phyloP scores from a whole-genome alignment of 306 rosid species.

The Rosa chinensis region DNA sequence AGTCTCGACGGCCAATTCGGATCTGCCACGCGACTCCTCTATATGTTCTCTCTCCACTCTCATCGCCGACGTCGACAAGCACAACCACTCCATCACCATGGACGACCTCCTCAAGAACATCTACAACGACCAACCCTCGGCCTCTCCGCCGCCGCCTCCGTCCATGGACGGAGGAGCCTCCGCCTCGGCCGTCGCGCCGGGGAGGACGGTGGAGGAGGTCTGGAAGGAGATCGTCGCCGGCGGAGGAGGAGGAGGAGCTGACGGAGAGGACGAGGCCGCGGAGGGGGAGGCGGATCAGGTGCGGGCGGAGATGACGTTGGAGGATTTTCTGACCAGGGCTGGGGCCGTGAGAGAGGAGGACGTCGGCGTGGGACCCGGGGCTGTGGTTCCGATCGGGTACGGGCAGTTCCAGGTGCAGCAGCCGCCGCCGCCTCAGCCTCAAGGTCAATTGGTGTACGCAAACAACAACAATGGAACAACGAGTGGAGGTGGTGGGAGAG shows the following conservation, averaged over 20 bases:
- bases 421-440: conserved; percentile 10
- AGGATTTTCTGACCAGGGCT: conserved; percentile 60
- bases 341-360: conserved; percentile 62
- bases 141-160: neutral
- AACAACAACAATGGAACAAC: conserved; percentile 26
- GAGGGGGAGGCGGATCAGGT: conserved; percentile 19
- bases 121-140: conserved; percentile 23
- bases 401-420: conserved; percentile 46
- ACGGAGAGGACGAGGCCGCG: conserved; percentile 22
- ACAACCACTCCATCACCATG: conserved; percentile 47
- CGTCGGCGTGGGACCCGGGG: conserved; percentile 27
- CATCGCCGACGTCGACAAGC: conserved; percentile 43
- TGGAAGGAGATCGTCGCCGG: conserved; percentile 68
- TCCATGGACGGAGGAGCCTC: neutral
- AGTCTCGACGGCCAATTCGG: conserved; percentile 63
- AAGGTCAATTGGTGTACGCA: conserved; percentile 27
- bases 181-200: conserved; percentile 11
- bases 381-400: conserved; percentile 28
- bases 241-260: conserved; percentile 15
- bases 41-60: conserved; percentile 54
- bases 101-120: conserved; percentile 73
- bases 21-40: conserved; percentile 74
- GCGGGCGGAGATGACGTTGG: conserved; percentile 48
- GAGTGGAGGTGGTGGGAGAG: conserved; percentile 37
- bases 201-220: conserved; percentile 55